Conservation (phyloP, 1,139 yeast species). For the Saccharomyces hybrid region DNA sequence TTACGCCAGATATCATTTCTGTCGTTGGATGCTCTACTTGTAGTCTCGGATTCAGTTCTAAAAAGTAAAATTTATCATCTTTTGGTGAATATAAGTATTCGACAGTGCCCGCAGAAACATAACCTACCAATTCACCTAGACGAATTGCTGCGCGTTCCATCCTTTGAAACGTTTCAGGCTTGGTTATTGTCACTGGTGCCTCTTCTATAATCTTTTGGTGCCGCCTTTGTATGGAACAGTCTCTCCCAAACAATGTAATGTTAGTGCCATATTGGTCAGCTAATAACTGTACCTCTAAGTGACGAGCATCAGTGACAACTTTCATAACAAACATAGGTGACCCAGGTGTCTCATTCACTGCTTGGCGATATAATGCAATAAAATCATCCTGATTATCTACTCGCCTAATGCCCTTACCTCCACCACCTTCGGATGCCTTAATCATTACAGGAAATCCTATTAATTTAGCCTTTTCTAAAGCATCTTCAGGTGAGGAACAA, state of each 20-base stretch:
- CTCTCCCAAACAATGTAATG: slow-evolving; percentile 89
- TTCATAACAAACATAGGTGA: slow-evolving; percentile 94
- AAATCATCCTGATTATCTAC: slow-evolving; percentile 76
- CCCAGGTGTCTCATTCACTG: slow-evolving; percentile 91
- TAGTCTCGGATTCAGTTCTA: slow-evolving; percentile 93
- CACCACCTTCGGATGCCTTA: slow-evolving; percentile 98
- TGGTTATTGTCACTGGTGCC: slow-evolving; percentile 93
- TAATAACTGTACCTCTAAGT: slow-evolving; percentile 86
- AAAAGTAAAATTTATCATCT: slow-evolving; percentile 85
- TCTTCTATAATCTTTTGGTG: slow-evolving; percentile 95
- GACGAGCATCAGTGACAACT: slow-evolving; percentile 91
- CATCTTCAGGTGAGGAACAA: slow-evolving; percentile 79
- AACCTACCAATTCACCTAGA: slow-evolving; percentile 91
- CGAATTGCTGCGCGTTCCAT: slow-evolving; percentile 98
- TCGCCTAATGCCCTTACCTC: slow-evolving; percentile 96
- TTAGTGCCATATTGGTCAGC: slow-evolving; percentile 96
- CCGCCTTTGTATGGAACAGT: slow-evolving; percentile 96
- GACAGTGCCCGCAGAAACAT: slow-evolving; percentile 97
- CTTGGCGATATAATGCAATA: slow-evolving; percentile 67
- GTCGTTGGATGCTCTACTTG: slow-evolving; percentile 99
- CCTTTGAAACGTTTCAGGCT: slow-evolving; percentile 69
- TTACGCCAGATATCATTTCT: slow-evolving; percentile 98
- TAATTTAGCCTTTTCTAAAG: slow-evolving; percentile 67
- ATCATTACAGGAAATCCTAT: slow-evolving; percentile 97
- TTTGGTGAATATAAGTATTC: slow-evolving; percentile 91